phyloP scores from a whole-genome alignment of 2,329 filamentous ascomycete species.

The Penicillium italicum region DNA sequence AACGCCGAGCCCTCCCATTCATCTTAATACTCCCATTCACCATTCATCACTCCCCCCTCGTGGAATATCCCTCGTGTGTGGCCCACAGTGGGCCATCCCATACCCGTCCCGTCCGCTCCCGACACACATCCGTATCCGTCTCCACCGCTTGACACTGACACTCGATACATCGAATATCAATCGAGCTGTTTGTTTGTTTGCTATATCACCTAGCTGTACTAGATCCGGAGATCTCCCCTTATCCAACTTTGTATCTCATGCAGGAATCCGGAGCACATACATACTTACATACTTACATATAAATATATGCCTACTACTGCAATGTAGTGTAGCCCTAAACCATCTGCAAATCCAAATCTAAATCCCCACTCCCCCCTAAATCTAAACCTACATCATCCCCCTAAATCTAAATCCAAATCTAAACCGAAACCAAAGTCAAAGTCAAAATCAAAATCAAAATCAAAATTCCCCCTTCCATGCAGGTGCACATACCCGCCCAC shows the following conservation, averaged over 20 bases:
- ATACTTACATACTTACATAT: neutral
- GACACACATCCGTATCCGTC: neutral
- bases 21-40: too few species aligned
- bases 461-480: too few species aligned
- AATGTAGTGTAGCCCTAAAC: neutral
- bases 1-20: neutral
- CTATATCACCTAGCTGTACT: too few species aligned
- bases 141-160: neutral
- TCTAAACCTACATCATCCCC: too few species aligned
- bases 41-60: neutral
- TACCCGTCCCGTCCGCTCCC: neutral
- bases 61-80: neutral
- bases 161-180: constrained; percentile 2
- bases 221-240: neutral
- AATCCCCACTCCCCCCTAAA: too few species aligned
- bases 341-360: neutral
- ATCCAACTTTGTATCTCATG: neutral
- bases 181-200: neutral
- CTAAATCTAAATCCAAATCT: neutral
- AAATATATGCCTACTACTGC: neutral
- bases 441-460: too few species aligned
- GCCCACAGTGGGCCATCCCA: constrained; percentile 4
- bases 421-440: too few species aligned
- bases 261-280: neutral
- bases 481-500: neutral